These are phyloP conservation scores for Ostreobium quekettii DNA, from an alignment of 139 green algal species.

Conservation along the genomic window DNA sequence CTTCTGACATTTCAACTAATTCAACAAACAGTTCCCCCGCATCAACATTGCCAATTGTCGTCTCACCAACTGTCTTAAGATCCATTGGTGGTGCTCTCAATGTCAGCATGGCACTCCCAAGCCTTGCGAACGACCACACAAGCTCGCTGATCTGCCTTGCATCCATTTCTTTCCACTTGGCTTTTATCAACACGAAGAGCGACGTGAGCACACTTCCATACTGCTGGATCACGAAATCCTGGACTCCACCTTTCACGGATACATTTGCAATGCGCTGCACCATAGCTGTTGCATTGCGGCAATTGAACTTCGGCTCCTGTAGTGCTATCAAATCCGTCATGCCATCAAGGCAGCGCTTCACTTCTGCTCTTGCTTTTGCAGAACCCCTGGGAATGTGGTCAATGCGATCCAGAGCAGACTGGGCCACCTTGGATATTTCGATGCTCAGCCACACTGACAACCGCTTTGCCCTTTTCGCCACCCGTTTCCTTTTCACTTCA, in stretches of 20 bases:
- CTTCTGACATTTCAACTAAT: too few relatives aligned
- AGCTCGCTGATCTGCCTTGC: constrained; percentile 2
- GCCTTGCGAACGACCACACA: background rate
- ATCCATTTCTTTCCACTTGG: background rate
- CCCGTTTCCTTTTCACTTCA: constrained; percentile 11
- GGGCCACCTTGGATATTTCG: constrained; percentile 1
- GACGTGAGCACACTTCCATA: background rate
- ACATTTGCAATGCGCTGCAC: constrained; percentile 7
- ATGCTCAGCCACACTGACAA: constrained; percentile 17
- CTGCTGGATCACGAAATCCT: background rate
- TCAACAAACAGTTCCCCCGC: too few relatives aligned
- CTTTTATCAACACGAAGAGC: background rate
- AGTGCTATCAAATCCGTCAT: background rate
- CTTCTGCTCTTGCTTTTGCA: background rate
- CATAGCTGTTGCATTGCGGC: background rate
- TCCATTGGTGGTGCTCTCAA: too few relatives aligned
- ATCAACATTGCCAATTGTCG: too few relatives aligned
- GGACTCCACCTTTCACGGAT: background rate
- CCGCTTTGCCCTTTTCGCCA: constrained; percentile 7
- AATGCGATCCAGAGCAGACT: background rate
- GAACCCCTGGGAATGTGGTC: background rate
- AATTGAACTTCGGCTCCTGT: constrained; percentile 7
- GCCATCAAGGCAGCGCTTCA: background rate
- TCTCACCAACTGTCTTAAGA: too few relatives aligned
- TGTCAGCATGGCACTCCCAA: too few relatives aligned